These are phyloP conservation scores for Solanum acaule DNA, from an alignment of 257 asterid genomes.

Conservation along the genomic window DNA sequence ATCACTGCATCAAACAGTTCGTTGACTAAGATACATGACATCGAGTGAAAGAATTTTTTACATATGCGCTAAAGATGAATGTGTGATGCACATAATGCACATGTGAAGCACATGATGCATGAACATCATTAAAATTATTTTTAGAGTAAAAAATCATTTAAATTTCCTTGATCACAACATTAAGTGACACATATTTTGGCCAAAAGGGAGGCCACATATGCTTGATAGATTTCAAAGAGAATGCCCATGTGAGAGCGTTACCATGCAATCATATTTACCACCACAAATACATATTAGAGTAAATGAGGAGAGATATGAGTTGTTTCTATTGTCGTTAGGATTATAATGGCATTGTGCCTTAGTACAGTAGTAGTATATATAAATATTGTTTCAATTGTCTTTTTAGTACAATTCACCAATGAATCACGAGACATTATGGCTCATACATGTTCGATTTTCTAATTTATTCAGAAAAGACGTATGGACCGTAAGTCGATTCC, in stretches of 20 bases:
- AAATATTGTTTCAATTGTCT: background rate
- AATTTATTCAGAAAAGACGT: too few relatives aligned
- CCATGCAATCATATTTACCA: background rate
- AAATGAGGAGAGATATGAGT: background rate
- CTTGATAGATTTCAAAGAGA: background rate
- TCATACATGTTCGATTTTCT: background rate
- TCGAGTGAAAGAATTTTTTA: accelerated
- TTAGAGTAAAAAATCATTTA: background rate
- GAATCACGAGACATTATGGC: background rate
- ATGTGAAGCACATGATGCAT: background rate
- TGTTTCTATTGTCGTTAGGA: too few relatives aligned
- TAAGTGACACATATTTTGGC: too few relatives aligned
- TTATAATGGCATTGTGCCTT: too few relatives aligned
- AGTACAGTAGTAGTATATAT: too few relatives aligned
- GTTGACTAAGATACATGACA: too few relatives aligned
- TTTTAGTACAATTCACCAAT: background rate
- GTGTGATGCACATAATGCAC: background rate
- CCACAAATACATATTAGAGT: background rate
- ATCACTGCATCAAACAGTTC: too few relatives aligned
- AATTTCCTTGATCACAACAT: background rate
- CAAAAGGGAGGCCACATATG: background rate
- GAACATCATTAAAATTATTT: background rate
- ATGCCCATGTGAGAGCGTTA: background rate
- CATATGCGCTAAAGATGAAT: too few relatives aligned
- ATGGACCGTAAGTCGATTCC: too few relatives aligned